These are phyloP conservation scores for Chalciporus piperatus DNA, from an alignment of 768 basidiomycete species.

Conservation along the genomic window DNA sequence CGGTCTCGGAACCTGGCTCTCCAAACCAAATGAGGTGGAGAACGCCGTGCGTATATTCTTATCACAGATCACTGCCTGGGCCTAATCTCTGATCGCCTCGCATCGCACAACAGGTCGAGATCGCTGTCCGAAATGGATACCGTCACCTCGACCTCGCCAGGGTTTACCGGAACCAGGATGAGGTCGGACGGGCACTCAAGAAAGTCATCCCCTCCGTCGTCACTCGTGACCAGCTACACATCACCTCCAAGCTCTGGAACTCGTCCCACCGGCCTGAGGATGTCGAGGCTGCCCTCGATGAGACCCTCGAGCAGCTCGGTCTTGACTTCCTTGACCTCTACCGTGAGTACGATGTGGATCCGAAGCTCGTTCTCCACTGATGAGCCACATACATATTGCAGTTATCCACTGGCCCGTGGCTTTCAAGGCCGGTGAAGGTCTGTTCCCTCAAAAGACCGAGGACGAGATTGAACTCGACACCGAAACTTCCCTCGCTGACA, in stretches of 20 bases:
- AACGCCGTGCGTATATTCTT: conserved; percentile 47
- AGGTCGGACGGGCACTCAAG: conserved; percentile 71
- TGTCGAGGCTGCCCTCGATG: conserved; percentile 73
- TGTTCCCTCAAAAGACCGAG: conserved; percentile 49
- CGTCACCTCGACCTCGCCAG: conserved; percentile 83
- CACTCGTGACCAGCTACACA: conserved; percentile 76
- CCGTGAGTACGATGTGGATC: conserved; percentile 40
- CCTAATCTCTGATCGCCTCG: too few species aligned
- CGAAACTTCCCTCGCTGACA: conserved; percentile 64
- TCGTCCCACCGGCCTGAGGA: conserved; percentile 59
- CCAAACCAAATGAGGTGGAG: conserved; percentile 73
- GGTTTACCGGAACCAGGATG: conserved; percentile 78
- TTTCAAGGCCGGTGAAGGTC: conserved; percentile 56
- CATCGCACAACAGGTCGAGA: conserved; percentile 54
- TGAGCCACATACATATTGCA: conserved; percentile 21
- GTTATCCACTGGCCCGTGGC: conserved; percentile 82
- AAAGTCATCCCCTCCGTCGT: conserved; percentile 77
- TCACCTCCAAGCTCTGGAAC: conserved; percentile 86
- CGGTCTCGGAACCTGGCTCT: conserved; percentile 82
- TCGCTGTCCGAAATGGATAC: conserved; percentile 73
- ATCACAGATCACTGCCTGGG: not conserved
- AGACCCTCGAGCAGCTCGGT: conserved; percentile 70
- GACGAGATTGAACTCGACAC: conserved; percentile 55
- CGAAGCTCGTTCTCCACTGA: conserved; percentile 3
- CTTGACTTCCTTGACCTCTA: conserved; percentile 80